Percentiles rank a stretch among this genome's conserved stretches.
Conservation (phyloP, 2,329 filamentous ascomycete genomes). For the Exophiala phaeomuriformis region DNA sequence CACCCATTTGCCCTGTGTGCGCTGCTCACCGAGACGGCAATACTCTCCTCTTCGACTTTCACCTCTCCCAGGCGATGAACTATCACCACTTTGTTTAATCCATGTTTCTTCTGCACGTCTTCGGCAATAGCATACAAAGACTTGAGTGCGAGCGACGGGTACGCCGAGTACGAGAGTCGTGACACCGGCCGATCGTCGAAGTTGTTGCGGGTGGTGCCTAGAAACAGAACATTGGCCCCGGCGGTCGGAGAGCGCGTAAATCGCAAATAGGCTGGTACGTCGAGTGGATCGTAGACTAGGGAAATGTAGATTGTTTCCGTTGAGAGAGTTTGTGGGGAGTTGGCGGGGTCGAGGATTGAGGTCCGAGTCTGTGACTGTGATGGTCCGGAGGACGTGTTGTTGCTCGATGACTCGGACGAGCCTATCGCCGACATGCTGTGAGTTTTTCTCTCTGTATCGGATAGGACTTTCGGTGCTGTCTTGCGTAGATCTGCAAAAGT, state of each 20-base stretch:
- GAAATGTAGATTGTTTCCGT: constrained; percentile 37
- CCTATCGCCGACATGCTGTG: too few species aligned
- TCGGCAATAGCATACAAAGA: constrained; percentile 35
- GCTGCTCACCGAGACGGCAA: constrained; percentile 77
- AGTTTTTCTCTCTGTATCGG: too few species aligned
- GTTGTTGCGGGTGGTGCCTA: constrained; percentile 41
- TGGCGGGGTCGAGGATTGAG: constrained; percentile 34
- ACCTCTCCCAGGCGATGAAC: constrained; percentile 78
- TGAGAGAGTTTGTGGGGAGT: constrained; percentile 35
- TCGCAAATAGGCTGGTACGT: constrained; percentile 31
- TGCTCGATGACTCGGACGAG: too few species aligned
- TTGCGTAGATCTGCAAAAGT: too few species aligned
- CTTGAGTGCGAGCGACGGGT: constrained; percentile 38
- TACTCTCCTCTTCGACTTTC: constrained; percentile 86
- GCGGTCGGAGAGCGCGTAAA: constrained; percentile 37
- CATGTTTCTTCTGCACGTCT: constrained; percentile 52
- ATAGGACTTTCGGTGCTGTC: too few species aligned
- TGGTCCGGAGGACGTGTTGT: too few species aligned
- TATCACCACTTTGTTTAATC: constrained; percentile 66
- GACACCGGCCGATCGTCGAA: constrained; percentile 38
- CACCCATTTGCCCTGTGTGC: constrained; percentile 80
- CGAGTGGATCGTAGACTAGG: constrained; percentile 37
- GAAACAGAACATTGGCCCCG: constrained; percentile 42
- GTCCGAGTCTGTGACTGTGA: neutral
- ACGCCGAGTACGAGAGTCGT: constrained; percentile 41